phyloP scores from a whole-genome alignment of 345 rosid species.

The Garcia nutans region DNA sequence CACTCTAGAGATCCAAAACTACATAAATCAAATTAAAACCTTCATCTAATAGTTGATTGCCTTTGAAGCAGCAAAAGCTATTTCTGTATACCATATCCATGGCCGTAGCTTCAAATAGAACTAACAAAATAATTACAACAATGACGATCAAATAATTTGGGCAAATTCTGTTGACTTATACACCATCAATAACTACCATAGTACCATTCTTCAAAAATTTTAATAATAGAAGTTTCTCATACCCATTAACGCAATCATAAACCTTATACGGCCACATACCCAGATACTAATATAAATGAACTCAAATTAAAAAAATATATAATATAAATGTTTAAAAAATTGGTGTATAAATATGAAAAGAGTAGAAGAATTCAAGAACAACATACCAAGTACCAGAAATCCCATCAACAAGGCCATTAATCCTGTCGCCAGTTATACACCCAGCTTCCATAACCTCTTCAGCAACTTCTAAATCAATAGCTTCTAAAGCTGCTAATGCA shows the following conservation, averaged over 20 bases:
- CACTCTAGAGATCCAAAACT: not conserved
- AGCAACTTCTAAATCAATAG: constrained; percentile 80
- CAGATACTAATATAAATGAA: not conserved
- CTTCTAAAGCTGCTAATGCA: constrained; percentile 95
- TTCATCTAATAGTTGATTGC: not conserved
- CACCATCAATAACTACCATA: not conserved
- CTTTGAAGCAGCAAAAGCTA: not conserved
- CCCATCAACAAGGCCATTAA: constrained; percentile 93
- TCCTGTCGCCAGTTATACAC: constrained; percentile 90
- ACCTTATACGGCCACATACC: not conserved
- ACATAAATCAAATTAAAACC: not conserved
- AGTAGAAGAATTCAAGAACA: not conserved
- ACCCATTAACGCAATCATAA: not conserved
- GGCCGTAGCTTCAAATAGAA: not conserved
- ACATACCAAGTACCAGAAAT: constrained; percentile 88
- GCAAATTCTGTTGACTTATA: not conserved
- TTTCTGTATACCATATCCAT: not conserved
- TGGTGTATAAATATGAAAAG: too few species aligned
- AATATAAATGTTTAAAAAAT: not conserved
- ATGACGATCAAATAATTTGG: not conserved
- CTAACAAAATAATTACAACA: not conserved
- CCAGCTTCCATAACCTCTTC: constrained; percentile 83
- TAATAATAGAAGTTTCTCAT: not conserved
- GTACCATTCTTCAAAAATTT: not conserved
- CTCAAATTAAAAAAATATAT: not conserved